Base-by-base conservation (phyloP, 306 rosid genomes). In the Pterocarpus santalinus region DNA sequence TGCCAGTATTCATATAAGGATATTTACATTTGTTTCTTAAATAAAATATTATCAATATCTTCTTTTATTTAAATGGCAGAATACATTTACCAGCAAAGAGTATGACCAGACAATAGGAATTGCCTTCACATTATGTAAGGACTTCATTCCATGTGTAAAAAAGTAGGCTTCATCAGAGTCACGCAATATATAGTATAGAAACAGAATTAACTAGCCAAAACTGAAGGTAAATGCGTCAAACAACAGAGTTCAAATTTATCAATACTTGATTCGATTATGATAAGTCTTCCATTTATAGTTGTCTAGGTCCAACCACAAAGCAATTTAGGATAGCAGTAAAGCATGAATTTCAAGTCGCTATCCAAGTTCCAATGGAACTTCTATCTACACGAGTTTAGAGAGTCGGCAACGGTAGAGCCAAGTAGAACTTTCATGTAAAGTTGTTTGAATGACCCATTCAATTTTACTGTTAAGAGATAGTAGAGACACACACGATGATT, bases 181-280 rank as follows among this genome's bases (percentile, higher is more conserved):
- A 46, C 15, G 35, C 32, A 12, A 32, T 61, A 47, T 38, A 73
- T 22, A n/a, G 62, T 63, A 62, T 75, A 34, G 13, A 62, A 34
- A 46, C 15, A 52, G 34, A 75, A 62, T 44, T 9, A 75, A 46
- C 62, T 9, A 43, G 46, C 33, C 43, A 62, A 34, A 43, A 12
- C 53, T 47, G 63, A 58, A 11, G 51, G 32, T 2, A 47, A 58
- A 5, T 41, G 34, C 32, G 33, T 58, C 51, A 35, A 61, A 39
- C 47, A 60, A 58, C 8, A 17, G 43, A 41, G 58, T 65, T 28
- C 39, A 16, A 8, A 72, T 7, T 64, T 64, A 35, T 22, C 49
- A 62, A 55, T 47, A 61, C 16, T 44, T 2, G 7, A 76, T 53
- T 28, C 9, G 65, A n/a, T 76, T 9, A 63, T 63, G 49, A 76